These are phyloP conservation scores for Cladosporium sp. DNA, from an alignment of 2,329 filamentous ascomycete genomes.

Conservation along the genomic window DNA sequence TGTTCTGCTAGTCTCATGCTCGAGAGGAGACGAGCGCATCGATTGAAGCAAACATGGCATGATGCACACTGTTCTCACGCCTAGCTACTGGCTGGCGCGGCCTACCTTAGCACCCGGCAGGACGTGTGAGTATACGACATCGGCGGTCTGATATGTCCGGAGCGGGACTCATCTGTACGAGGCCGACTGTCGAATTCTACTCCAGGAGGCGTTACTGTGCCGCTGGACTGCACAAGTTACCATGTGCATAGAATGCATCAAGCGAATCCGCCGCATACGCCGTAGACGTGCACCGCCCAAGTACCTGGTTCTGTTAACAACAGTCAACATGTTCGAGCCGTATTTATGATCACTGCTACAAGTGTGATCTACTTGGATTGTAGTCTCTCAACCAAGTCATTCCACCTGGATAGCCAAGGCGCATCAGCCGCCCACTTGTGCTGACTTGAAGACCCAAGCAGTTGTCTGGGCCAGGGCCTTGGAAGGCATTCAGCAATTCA, in stretches of 20 bases:
- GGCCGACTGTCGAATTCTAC: background rate
- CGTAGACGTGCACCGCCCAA: constrained; percentile 4
- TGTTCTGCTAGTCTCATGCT: background rate
- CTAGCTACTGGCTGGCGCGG: background rate
- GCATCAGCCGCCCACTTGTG: background rate
- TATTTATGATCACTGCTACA: background rate
- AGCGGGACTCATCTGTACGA: background rate
- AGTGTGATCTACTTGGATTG: too few species aligned
- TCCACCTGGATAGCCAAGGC: background rate
- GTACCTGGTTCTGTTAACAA: background rate
- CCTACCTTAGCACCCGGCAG: background rate
- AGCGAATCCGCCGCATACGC: background rate
- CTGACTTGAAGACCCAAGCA: background rate
- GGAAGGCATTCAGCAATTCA: background rate
- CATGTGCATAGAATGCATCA: background rate
- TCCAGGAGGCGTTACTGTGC: constrained; percentile 3
- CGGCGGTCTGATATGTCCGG: background rate
- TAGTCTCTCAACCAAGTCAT: background rate
- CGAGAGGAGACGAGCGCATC: background rate
- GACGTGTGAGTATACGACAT: background rate
- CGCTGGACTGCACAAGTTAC: background rate
- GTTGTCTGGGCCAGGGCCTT: background rate
- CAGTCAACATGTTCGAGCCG: background rate
- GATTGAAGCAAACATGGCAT: background rate
- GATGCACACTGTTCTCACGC: background rate